Evolutionary conservation across 2,329 filamentous ascomycete genomes (phyloP), one percentile per base, ranked within the genome.

Genomic region (Calonectria fujianensis): DNA sequence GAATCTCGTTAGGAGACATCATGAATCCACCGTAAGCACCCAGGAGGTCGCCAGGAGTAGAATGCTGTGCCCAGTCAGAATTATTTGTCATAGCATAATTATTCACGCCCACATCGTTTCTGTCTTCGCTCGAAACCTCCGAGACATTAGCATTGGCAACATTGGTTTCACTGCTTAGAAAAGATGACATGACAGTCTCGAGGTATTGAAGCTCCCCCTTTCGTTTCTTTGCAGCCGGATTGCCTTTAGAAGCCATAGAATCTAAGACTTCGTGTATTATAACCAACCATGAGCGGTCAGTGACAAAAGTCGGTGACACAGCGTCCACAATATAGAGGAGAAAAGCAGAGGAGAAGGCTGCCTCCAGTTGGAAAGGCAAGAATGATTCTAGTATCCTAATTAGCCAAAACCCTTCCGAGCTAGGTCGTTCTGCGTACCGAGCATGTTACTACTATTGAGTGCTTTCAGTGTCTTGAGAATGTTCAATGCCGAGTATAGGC

Each of bases 111-210:
- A 16, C n/a, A 7, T 35, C 41, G 24, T 29, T 45, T 69, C 37
- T 27, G 4, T 45, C 16, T 45, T n/a, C 27, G n/a, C 2, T 27
- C 11, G 20, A 13, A 29, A 18, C 32, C 6, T 52, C 48, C 8
- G n/a, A 10, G 4, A 24, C 16, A 39, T 27, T 9, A n/a, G n/a
- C 9, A 52, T 39, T 14, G 11, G 16, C 7, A 9, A 2, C 48
- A 14, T 20, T 20, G 14, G 31, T 32, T 70, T 67, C 59, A 7
- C 31, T 32, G 59, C 20, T 31, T 45, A 63, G 31, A 41, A 65
- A 74, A 13, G 39, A 66, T 9, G 50, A 54, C 61, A 74, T 61
- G 16, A 74, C 71, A 18, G 61, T 52, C 39, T 74, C 72, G 20
- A 74, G 63, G 4, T 61, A 69, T 13, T 71, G 50, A 4, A 74